phyloP scores from a whole-genome alignment of 805 yeast genomes.

The Saccharomycopsis sp. region DNA sequence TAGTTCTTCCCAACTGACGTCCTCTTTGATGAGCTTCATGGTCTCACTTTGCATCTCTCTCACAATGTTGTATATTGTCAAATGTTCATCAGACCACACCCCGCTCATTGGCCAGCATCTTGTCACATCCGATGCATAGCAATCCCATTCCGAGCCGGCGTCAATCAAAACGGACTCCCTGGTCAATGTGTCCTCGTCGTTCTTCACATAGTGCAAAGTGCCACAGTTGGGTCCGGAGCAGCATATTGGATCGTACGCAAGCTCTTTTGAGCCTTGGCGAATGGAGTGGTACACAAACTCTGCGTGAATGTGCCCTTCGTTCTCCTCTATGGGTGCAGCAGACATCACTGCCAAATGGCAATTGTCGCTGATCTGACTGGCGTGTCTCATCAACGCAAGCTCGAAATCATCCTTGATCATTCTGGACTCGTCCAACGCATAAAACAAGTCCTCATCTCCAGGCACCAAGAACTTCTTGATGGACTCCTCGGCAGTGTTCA shows the following conservation, averaged over 20 bases:
- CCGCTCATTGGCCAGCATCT: conserved; percentile 91
- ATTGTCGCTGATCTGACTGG: conserved; percentile 77
- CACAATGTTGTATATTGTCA: conserved; percentile 72
- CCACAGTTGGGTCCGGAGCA: conserved; percentile 90
- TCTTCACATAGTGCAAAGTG: conserved; percentile 80
- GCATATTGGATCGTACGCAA: conserved; percentile 91
- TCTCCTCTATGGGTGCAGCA: conserved; percentile 76
- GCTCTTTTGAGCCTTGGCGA: conserved; percentile 85
- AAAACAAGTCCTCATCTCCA: conserved; percentile 42
- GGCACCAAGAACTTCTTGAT: conserved; percentile 33
- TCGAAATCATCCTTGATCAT: conserved; percentile 79
- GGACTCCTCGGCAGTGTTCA: conserved; percentile 36
- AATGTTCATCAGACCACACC: conserved; percentile 80
- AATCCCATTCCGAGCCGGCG: conserved; percentile 96
- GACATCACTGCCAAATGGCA: conserved; percentile 90
- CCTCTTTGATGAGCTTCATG: conserved; percentile 69
- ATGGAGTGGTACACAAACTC: conserved; percentile 90
- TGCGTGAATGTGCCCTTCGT: conserved; percentile 91
- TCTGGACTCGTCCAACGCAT: conserved; percentile 83
- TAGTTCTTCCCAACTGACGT: conserved; percentile 75
- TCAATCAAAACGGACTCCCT: conserved; percentile 72
- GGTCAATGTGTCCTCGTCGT: conserved; percentile 53
- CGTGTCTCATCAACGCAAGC: conserved; percentile 64
- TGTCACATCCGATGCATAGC: conserved; percentile 90
- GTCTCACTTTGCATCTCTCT: conserved; percentile 72